Conservation (phyloP, 768 basidiomycete species). For the Tylopilus cervinicoccineus region DNA sequence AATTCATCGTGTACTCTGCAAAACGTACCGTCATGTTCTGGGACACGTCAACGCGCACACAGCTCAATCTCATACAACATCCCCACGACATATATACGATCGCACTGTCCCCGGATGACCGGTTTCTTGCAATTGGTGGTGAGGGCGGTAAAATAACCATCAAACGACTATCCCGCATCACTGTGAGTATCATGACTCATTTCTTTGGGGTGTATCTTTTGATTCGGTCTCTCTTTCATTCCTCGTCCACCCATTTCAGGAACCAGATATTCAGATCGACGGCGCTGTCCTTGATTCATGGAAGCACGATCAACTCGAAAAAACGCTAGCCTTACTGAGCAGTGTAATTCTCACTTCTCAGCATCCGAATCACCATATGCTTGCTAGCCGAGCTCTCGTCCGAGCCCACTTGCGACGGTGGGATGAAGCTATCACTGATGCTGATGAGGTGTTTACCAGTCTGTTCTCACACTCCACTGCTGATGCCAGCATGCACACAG, state of each 20-base stretch:
- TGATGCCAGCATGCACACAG: not conserved
- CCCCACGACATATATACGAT: not conserved
- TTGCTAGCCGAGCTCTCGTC: not conserved
- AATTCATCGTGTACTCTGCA: not conserved
- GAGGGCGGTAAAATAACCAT: not conserved
- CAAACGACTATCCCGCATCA: not conserved
- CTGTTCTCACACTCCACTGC: not conserved
- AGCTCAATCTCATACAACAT: not conserved
- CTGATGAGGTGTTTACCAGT: not conserved
- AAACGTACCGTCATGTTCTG: not conserved
- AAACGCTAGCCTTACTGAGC: not conserved
- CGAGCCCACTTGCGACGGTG: no score
- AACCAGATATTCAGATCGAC: not conserved
- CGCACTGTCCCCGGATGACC: not conserved
- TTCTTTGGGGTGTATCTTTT: not conserved
- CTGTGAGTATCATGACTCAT: not conserved
- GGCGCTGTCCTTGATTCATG: not conserved
- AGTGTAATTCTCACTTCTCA: not conserved
- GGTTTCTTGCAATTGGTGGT: no score
- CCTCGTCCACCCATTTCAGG: not conserved
- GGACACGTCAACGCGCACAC: not conserved
- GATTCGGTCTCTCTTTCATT: not conserved
- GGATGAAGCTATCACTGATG: not conserved
- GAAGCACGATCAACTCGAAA: not conserved
- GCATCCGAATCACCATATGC: no score